Evolutionary conservation across 1,284 basidiomycete genomes (phyloP), one percentile per base, ranked within the genome.

Genomic region (Chondrostereum purpureum): DNA sequence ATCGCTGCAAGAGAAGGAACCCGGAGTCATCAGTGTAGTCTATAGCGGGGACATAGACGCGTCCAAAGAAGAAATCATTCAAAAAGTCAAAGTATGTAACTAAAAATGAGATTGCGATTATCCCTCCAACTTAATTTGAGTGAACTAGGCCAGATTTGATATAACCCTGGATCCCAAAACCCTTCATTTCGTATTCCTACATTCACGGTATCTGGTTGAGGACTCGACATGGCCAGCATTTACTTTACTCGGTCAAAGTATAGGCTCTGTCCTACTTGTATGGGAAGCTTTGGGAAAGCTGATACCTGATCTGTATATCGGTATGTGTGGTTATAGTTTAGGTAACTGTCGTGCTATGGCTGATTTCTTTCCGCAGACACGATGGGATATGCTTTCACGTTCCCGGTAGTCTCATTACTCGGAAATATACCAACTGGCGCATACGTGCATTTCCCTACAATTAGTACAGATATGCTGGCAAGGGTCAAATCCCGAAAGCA

Each of bases 311-410:
- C 68, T 96, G 8, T 99, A 84, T 65, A 87, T 99, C 42, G 93
- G 92, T 92, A 22, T 5, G n/a, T n/a, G n/a, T n/a, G 20, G 40
- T n/a, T 41, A 14, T 16, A 42, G 19, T 33, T 45, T 31, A 34
- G 10, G n/a, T 31, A 31, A 8, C 44, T 14, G 22, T 46, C 49
- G 36, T 10, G 38, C 11, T n/a, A n/a, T n/a, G 21, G 27, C 22
- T 44, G 12, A 49, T 46, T 13, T 23, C 42, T 34, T 46, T 34
- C 21, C 34, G 14, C 38, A 95, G 94, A 99, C 61, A 93, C 94
- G 0, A 98, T 98, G 93, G 95, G 96, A 18, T 97, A 96, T 58
- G 92, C 92, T 0, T 98, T 98, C 58, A 89, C 91, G 0, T 93
- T 89, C 58, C 90, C 87, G 2, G 66, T 89, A 11, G 83, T 92